Evolutionary conservation across 345 rosid genomes (phyloP).

Genomic region (Corchorus olitorius): DNA sequence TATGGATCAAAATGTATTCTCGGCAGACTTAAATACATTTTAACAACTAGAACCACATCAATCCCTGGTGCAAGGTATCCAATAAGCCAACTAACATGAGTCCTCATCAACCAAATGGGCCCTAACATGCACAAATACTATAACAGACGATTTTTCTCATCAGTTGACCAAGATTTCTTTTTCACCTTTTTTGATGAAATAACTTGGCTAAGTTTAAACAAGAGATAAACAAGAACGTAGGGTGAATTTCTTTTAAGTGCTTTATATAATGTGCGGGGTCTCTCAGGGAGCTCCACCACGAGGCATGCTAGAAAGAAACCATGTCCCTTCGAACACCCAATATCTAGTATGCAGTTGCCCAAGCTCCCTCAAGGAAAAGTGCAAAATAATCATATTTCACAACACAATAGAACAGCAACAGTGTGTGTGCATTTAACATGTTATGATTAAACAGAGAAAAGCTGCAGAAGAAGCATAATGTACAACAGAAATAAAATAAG

Average conservation of each 20-base stretch:
- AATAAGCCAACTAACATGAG: neutral
- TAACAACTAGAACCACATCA: neutral
- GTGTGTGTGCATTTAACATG: neutral
- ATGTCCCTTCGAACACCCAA: neutral
- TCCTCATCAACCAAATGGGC: constrained; percentile 8
- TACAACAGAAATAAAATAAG: neutral
- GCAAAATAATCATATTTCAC: neutral
- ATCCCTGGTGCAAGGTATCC: neutral
- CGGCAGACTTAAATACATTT: neutral
- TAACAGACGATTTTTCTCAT: neutral
- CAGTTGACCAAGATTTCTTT: neutral
- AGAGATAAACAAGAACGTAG: neutral
- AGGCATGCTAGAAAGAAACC: neutral
- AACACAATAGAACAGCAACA: neutral
- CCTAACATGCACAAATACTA: neutral
- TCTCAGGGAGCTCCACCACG: neutral
- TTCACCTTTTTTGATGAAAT: neutral
- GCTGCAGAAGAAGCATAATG: neutral
- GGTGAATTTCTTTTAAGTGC: neutral
- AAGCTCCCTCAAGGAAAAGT: neutral
- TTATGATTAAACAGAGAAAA: neutral
- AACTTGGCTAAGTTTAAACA: neutral
- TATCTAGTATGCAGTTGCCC: neutral
- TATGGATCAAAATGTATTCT: neutral
- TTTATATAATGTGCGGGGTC: neutral